Percentiles rank a stretch among this genome's conserved stretches.
Conservation (phyloP, 345 rosid species). For the Gynandropsis gynandra region DNA sequence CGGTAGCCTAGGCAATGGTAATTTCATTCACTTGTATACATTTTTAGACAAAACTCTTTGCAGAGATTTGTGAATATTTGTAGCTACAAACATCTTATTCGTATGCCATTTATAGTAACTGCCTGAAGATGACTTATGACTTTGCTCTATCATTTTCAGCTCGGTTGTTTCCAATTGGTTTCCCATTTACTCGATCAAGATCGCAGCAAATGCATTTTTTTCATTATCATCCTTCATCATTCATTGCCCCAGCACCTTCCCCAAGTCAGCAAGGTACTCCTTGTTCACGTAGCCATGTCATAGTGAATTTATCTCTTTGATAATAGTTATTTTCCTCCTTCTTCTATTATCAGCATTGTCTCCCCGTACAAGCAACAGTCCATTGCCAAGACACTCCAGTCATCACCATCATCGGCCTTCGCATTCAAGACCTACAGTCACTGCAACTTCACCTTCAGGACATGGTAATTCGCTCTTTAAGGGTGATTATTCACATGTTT, state of each 20-base stretch:
- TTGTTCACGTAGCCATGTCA: not conserved
- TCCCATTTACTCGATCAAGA: conserved; percentile 32
- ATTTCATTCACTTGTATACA: no score
- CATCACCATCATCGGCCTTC: conserved; percentile 49
- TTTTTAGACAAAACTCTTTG: not conserved
- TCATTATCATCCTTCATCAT: conserved; percentile 34
- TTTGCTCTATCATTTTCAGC: conserved; percentile 38
- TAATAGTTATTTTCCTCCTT: conserved; percentile 20
- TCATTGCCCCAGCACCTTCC: conserved; percentile 42
- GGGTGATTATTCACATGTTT: conserved; percentile 8
- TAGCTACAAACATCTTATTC: not conserved
- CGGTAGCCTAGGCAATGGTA: no score
- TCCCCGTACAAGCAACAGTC: conserved; percentile 35
- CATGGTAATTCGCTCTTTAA: conserved; percentile 37
- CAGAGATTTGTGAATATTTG: not conserved
- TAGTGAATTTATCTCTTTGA: conserved; percentile 9
- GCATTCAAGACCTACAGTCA: conserved; percentile 41
- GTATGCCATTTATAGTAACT: not conserved
- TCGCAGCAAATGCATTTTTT: conserved; percentile 27
- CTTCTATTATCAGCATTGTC: conserved; percentile 33
- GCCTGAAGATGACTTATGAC: conserved; percentile 14
- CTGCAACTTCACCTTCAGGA: conserved; percentile 64
- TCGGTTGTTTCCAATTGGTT: conserved; percentile 35
- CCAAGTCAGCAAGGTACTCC: conserved; percentile 40
- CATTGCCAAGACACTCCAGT: conserved; percentile 35